Conservation (phyloP, 108 stramenopile genomes). For the Schizochytrium sp. region DNA sequence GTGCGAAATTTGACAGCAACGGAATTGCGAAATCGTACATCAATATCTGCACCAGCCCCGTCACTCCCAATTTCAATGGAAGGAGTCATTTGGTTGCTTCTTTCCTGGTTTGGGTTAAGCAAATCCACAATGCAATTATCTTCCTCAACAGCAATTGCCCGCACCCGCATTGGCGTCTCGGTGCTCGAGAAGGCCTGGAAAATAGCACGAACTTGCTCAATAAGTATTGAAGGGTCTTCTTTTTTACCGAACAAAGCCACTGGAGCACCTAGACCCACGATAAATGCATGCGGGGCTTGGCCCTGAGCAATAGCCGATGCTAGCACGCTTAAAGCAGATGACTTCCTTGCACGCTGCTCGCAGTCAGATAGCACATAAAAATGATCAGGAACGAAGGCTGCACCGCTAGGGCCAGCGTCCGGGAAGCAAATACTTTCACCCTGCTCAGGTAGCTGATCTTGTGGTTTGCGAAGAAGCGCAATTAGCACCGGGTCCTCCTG, state of each 20-base stretch:
- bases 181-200: not conserved
- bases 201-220: not conserved
- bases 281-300: not conserved
- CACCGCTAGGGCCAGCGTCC: too few species aligned
- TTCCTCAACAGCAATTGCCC: conserved; percentile 12
- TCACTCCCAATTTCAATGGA: not conserved
- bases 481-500: not conserved
- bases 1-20: conserved; percentile 53
- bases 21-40: not conserved
- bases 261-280: not conserved
- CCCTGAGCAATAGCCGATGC: not conserved
- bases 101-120: not conserved
- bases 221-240: not conserved
- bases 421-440: too few species aligned
- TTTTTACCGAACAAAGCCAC: conserved; percentile 8
- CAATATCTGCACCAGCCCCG: not conserved
- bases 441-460: too few species aligned
- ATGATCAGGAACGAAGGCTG: too few species aligned
- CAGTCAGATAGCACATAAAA: too few species aligned
- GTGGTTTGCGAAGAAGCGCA: not conserved
- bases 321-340: not conserved
- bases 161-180: not conserved
- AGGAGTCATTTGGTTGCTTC: not conserved
- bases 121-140: not conserved
- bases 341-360: not conserved